Percentiles rank a stretch among this genome's conserved stretches.
Evolutionary conservation across 169 alveolate species (phyloP).

Genomic region (Plasmodium billcollinsi): DNA sequence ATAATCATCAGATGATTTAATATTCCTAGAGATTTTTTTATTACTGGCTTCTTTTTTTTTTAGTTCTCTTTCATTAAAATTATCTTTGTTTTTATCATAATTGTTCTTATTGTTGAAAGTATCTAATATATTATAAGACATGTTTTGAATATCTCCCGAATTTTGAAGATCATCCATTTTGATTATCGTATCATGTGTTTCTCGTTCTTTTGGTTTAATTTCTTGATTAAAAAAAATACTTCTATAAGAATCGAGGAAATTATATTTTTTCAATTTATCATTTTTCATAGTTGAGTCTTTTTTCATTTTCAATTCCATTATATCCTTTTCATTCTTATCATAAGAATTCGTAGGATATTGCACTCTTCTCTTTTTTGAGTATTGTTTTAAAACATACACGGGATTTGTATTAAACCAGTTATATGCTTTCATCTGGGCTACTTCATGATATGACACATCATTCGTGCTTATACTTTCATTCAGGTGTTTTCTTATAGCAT

Average conservation of each 20-base stretch:
- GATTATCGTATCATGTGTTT: not conserved
- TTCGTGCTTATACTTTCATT: not conserved
- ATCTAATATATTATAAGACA: too few species aligned
- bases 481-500: not conserved
- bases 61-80: too few species aligned
- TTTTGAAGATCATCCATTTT: not conserved
- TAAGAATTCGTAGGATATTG: not conserved
- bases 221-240: conserved; percentile 8
- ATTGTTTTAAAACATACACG: conserved; percentile 13
- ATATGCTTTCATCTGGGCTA: conserved; percentile 6
- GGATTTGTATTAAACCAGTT: conserved; percentile 38
- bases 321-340: not conserved
- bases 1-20: too few species aligned
- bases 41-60: too few species aligned
- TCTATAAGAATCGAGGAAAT: conserved; percentile 3
- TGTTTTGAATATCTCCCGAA: too few species aligned
- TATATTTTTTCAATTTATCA: not conserved
- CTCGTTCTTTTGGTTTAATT: not conserved
- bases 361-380: not conserved
- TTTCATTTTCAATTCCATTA: not conserved
- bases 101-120: too few species aligned
- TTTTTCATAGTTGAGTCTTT: not conserved
- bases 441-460: not conserved
- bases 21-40: too few species aligned
- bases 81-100: too few species aligned